Base-by-base conservation (phyloP, 2,329 filamentous ascomycete genomes). In the Penicillium sp. region DNA sequence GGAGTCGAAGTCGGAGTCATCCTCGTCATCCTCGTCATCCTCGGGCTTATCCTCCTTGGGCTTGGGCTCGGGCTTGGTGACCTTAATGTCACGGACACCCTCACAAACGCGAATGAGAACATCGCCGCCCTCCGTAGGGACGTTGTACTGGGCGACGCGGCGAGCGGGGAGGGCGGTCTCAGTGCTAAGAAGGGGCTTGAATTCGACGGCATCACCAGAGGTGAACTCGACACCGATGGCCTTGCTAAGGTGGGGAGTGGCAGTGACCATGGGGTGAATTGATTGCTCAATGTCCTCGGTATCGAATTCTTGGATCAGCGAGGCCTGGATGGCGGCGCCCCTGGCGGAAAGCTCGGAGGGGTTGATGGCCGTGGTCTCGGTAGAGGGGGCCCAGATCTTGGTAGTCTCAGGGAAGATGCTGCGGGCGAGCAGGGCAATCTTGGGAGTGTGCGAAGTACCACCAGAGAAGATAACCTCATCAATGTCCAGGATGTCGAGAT, bases 321-420 rank as follows among this genome's bases (percentile, higher is more conserved):
- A 96, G 44, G 95, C 95, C 82, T 99, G 95, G 71, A 99, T 92
- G 35, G 95, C 94, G 64, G 95, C 95, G 74, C 95, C 95, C 67
- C 95, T 89, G 66, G 91, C 91, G 71, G 90, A 84, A 60, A 97
- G 86, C 82, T 98, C 94, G 3, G 92, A 95, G 66, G 95, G 95
- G 86, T 98, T 98, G 81, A 98, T 88, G 66, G 94, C 91, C 29
- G 84, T 84, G 45, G 90, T 72, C 68, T 83, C 87, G 58, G 93
- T 97, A 61, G 93, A 89, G 49, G 94, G 95, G 1, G 95, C 91
- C 66, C 94, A 85, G 71, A 99, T 87, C 51, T 81, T 81, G 64
- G 93, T 96, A 61, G 84, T 86, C 73, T 90, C 86, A 60, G 92
- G 89, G 88, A 99, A 99, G 77, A 94, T 86, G 69, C 83, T 83